A percentile compares a stretch with the other conserved stretches of the same genome.
These are phyloP conservation scores for Fagus sylvatica DNA, from an alignment of 306 rosid species.

Conservation along the genomic window DNA sequence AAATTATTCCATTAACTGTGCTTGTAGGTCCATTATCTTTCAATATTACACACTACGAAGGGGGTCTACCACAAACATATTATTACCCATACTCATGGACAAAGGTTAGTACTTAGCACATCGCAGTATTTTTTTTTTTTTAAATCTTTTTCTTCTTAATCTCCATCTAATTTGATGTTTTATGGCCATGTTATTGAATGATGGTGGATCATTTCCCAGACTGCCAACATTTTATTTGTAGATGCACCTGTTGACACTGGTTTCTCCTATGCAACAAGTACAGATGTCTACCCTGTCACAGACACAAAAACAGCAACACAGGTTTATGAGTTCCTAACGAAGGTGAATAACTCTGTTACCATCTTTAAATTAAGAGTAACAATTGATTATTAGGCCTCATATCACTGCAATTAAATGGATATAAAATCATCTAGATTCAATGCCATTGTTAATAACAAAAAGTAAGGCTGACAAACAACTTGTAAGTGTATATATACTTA, in stretches of 20 bases:
- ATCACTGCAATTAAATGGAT: too few species aligned
- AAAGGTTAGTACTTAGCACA: neutral
- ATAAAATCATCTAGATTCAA: too few species aligned
- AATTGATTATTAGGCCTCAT: too few species aligned
- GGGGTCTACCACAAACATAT: slow-evolving; percentile 8
- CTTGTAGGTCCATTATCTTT: slow-evolving; percentile 29
- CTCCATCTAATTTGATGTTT: neutral
- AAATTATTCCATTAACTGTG: neutral
- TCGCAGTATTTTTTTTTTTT: neutral
- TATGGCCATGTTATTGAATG: neutral
- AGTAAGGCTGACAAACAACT: too few species aligned
- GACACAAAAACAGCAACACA: slow-evolving; percentile 20
- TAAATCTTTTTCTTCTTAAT: neutral
- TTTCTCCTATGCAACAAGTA: slow-evolving; percentile 22
- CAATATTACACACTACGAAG: slow-evolving; percentile 1
- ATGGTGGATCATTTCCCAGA: neutral
- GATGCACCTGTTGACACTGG: slow-evolving; percentile 32
- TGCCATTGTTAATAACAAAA: too few species aligned
- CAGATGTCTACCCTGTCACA: slow-evolving; percentile 5
- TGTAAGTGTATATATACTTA: too few species aligned
- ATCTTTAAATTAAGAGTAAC: too few species aligned
- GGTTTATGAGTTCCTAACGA: slow-evolving; percentile 6
- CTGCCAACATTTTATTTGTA: slow-evolving; percentile 20
- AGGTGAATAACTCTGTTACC: slow-evolving; percentile 3
- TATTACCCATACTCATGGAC: slow-evolving; percentile 25